These are phyloP conservation scores for Pyrenophora teres DNA, from an alignment of 2,329 filamentous ascomycete genomes.

Conservation along the genomic window DNA sequence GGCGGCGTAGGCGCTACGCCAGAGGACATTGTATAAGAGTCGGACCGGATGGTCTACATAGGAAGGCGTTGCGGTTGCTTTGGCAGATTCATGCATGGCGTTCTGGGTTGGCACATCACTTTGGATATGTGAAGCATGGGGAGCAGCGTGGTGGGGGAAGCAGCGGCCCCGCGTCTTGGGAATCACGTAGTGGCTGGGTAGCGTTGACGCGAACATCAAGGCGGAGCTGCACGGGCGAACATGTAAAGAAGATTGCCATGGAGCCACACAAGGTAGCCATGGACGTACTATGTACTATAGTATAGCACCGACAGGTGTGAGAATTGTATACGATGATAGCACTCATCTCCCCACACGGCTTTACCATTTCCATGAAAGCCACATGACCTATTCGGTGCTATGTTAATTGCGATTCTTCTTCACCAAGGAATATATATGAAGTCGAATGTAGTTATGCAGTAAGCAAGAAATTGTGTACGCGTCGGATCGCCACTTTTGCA, in stretches of 20 bases:
- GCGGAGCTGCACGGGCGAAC: neutral
- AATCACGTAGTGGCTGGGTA: too few relatives aligned
- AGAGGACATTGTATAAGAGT: conserved; percentile 6
- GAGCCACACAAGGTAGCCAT: neutral
- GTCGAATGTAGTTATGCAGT: too few relatives aligned
- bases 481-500: too few relatives aligned
- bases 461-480: too few relatives aligned
- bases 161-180: neutral
- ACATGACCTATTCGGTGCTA: too few relatives aligned
- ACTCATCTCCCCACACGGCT: too few relatives aligned
- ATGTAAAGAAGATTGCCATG: conserved; percentile 11
- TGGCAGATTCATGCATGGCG: conserved; percentile 30
- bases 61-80: conserved; percentile 33
- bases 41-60: conserved; percentile 14
- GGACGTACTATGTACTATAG: too few relatives aligned
- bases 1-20: conserved; percentile 19
- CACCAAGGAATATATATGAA: too few relatives aligned
- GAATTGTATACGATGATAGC: neutral
- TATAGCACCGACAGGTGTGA: neutral
- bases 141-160: neutral
- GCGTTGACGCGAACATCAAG: neutral
- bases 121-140: conserved; percentile 12
- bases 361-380: too few relatives aligned
- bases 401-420: too few relatives aligned
- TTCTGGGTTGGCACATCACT: conserved; percentile 26